Conservation (phyloP, 331 rosid genomes). For the Pyracantha coccinea region DNA sequence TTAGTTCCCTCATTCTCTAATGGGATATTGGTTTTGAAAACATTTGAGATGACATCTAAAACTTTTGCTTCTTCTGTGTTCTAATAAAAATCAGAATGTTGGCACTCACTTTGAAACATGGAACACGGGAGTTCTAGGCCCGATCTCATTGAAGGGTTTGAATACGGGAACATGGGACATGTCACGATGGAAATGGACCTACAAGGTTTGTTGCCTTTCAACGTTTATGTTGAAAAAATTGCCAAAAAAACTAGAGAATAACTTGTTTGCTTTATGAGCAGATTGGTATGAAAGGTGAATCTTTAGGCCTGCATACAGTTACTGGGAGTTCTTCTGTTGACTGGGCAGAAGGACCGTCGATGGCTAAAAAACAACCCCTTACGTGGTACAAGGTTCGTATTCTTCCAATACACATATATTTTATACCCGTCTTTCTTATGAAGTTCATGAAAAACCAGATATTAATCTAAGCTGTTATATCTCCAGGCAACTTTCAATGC, state of each 20-base stretch:
- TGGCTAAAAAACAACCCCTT: conserved; percentile 60
- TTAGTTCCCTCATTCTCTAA: conserved; percentile 35
- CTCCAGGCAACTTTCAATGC: conserved; percentile 56
- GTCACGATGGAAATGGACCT: conserved; percentile 78
- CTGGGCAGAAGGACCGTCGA: conserved; percentile 56
- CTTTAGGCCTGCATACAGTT: conserved; percentile 46
- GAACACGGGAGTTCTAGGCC: conserved; percentile 91
- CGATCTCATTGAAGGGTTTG: conserved; percentile 65
- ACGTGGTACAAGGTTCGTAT: conserved; percentile 92
- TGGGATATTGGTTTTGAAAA: not conserved
- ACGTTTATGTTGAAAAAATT: not conserved
- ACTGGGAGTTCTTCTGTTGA: conserved; percentile 73
- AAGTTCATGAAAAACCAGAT: not conserved
- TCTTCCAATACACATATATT: not conserved
- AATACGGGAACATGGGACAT: conserved; percentile 77
- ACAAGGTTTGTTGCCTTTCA: conserved; percentile 57
- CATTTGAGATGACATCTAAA: not conserved
- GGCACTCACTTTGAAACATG: conserved; percentile 81
- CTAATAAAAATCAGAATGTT: conserved; percentile 54
- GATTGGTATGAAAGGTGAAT: conserved; percentile 85
- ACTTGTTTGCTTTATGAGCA: conserved; percentile 19
- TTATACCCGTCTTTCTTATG: not conserved
- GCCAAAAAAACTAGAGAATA: not conserved
- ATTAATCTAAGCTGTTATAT: conserved; percentile 17
- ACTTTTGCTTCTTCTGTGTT: conserved; percentile 1